These are phyloP conservation scores for Huntiella bhutanensis DNA, from an alignment of 2,329 filamentous ascomycete genomes.

Conservation along the genomic window DNA sequence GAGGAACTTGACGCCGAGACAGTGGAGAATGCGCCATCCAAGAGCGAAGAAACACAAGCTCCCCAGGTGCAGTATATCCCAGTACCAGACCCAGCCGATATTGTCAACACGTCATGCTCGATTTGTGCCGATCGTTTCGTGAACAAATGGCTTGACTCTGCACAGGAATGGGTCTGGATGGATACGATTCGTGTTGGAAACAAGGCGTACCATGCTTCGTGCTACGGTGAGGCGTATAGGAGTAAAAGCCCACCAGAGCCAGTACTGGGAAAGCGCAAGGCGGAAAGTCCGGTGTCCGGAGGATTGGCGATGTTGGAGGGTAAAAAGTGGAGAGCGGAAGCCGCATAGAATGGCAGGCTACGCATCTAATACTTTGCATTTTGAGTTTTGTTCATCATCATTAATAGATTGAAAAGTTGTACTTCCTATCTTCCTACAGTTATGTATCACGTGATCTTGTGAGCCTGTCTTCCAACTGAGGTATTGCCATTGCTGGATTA, in stretches of 20 bases:
- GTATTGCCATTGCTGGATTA: no score
- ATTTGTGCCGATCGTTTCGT: constrained; percentile 95
- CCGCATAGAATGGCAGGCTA: neutral
- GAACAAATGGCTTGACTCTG: constrained; percentile 77
- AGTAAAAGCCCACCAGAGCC: constrained; percentile 37
- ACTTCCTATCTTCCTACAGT: no score
- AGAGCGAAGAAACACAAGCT: constrained; percentile 26
- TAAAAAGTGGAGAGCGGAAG: constrained; percentile 12
- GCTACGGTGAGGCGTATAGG: constrained; percentile 63
- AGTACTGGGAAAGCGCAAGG: constrained; percentile 56
- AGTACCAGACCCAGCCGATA: constrained; percentile 59
- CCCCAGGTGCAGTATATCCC: constrained; percentile 53
- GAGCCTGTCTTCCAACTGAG: no score
- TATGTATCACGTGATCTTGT: no score
- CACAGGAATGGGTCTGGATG: constrained; percentile 93
- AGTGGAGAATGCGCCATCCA: constrained; percentile 18
- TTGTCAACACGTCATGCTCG: constrained; percentile 63
- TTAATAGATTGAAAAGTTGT: no score
- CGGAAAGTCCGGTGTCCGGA: constrained; percentile 20
- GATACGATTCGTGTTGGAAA: constrained; percentile 64
- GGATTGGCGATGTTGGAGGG: constrained; percentile 7
- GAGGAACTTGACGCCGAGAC: constrained; percentile 56
- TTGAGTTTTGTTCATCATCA: no score
- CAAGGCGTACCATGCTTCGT: constrained; percentile 77
- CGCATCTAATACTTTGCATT: no score